Percentiles rank a stretch among this genome's conserved stretches.
Conservation (phyloP, 306 rosid genomes). For the Cicer cuneatum region DNA sequence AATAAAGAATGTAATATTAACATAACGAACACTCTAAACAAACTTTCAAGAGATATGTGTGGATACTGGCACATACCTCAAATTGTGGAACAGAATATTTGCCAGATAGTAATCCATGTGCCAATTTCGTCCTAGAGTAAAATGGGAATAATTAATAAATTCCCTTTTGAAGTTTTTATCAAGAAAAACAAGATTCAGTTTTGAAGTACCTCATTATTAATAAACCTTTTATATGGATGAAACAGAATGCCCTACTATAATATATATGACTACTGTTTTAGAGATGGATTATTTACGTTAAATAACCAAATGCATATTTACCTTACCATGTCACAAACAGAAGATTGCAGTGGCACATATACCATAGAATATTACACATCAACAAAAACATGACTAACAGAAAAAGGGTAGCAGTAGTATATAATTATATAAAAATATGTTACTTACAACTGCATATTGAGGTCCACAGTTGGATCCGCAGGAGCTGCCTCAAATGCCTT, state of each 20-base stretch:
- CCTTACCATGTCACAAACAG: slow-evolving; percentile 2
- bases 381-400: slow-evolving; percentile 19
- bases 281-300: background rate
- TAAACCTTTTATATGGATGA: slow-evolving; percentile 19
- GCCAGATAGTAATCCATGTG: slow-evolving; percentile 84
- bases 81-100: slow-evolving; percentile 74
- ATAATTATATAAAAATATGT: slow-evolving; percentile 7
- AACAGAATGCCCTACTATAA: slow-evolving; percentile 6
- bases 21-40: slow-evolving; percentile 18
- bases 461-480: slow-evolving; percentile 94
- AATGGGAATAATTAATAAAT: slow-evolving; percentile 27
- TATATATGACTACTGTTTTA: slow-evolving; percentile 11
- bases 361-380: background rate
- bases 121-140: slow-evolving; percentile 71
- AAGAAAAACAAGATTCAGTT: background rate
- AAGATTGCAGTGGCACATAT: slow-evolving; percentile 1
- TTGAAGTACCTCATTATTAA: slow-evolving; percentile 3
- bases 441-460: slow-evolving; percentile 78
- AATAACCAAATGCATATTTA: background rate
- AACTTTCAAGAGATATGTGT: slow-evolving; percentile 15
- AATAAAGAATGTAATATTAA: slow-evolving; percentile 37
- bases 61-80: slow-evolving; percentile 55
- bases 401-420: slow-evolving; percentile 19
- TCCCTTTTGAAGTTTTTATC: slow-evolving; percentile 10
- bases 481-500: slow-evolving; percentile 76